phyloP scores from a whole-genome alignment of 345 rosid species.

The Pistacia atlantica region DNA sequence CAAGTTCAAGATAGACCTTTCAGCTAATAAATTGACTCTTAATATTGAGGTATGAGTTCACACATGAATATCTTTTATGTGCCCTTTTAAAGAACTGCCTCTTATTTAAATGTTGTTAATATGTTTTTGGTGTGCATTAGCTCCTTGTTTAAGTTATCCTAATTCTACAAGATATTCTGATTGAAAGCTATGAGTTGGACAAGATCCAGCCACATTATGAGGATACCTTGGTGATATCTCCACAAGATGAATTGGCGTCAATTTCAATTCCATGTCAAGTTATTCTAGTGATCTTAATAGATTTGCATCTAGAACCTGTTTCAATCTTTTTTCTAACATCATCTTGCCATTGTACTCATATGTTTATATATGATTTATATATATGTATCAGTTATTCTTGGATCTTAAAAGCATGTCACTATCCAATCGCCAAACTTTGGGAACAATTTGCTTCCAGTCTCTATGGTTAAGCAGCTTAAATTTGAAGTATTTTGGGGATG shows the following conservation, averaged over 20 bases:
- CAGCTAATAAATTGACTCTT: slow-evolving; percentile 34
- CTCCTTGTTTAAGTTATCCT: slow-evolving; percentile 10
- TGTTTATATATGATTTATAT: slow-evolving; percentile 7
- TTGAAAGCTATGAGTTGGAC: slow-evolving; percentile 48
- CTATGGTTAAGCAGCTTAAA: slow-evolving; percentile 39
- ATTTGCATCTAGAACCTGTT: neutral
- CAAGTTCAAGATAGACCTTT: slow-evolving; percentile 40
- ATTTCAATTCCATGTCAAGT: slow-evolving; percentile 57
- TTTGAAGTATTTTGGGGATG: slow-evolving; percentile 52
- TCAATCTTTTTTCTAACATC: neutral
- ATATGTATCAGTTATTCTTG: slow-evolving; percentile 52
- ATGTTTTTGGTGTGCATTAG: neutral
- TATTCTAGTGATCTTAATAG: slow-evolving; percentile 20
- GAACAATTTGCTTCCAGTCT: slow-evolving; percentile 48
- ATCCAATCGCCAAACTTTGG: slow-evolving; percentile 27
- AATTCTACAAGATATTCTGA: slow-evolving; percentile 40
- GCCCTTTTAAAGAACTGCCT: neutral
- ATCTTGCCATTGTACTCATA: neutral
- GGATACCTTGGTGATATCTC: slow-evolving; percentile 47
- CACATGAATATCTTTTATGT: neutral
- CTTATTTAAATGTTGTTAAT: neutral
- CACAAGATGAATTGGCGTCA: slow-evolving; percentile 27
- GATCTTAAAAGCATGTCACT: slow-evolving; percentile 34
- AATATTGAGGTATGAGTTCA: slow-evolving; percentile 42
- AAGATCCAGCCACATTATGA: slow-evolving; percentile 46